Percentiles rank a stretch among this genome's conserved stretches.
These are phyloP conservation scores for Raphidocelis subcapitata DNA, from an alignment of 139 green algal species.

Conservation along the genomic window DNA sequence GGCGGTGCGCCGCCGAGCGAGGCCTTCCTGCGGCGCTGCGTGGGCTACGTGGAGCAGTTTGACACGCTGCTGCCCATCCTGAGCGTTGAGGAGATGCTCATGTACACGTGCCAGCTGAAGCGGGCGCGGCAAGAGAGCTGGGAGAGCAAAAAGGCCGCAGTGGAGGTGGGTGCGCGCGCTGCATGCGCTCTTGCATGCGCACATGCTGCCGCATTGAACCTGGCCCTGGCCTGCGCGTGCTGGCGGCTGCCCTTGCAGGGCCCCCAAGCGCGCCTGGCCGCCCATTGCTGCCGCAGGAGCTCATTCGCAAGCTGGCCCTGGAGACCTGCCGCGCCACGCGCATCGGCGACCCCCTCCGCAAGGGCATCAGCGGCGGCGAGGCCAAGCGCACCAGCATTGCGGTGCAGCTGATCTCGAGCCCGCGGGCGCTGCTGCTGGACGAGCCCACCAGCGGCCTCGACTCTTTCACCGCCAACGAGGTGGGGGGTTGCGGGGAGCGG, in stretches of 20 bases:
- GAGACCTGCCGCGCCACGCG: neutral
- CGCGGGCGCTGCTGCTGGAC: conserved; percentile 71
- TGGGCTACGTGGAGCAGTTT: conserved; percentile 81
- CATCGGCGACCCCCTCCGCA: conserved; percentile 49
- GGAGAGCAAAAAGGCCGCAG: conserved; percentile 47
- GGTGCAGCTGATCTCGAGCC: conserved; percentile 58
- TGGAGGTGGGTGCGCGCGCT: conserved; percentile 54
- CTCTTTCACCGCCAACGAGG: conserved; percentile 71
- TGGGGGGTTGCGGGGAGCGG: too few relatives aligned
- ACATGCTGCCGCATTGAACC: neutral
- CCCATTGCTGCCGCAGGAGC: conserved; percentile 21
- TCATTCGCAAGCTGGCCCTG: conserved; percentile 32
- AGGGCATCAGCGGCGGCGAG: conserved; percentile 62
- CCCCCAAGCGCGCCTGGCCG: conserved; percentile 31
- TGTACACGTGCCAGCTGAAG: conserved; percentile 87
- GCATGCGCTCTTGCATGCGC: conserved; percentile 41
- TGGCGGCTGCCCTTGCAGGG: conserved; percentile 6
- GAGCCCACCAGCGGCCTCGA: conserved; percentile 91
- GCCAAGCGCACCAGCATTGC: conserved; percentile 61
- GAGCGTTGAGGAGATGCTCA: conserved; percentile 71
- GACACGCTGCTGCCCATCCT: conserved; percentile 57
- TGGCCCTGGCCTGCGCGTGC: neutral
- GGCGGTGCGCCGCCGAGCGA: conserved; percentile 40
- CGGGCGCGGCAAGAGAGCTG: conserved; percentile 37
- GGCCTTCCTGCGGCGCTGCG: conserved; percentile 65